Evolutionary conservation across 768 basidiomycete genomes (phyloP).

Genomic region (Baorangia bicolor): DNA sequence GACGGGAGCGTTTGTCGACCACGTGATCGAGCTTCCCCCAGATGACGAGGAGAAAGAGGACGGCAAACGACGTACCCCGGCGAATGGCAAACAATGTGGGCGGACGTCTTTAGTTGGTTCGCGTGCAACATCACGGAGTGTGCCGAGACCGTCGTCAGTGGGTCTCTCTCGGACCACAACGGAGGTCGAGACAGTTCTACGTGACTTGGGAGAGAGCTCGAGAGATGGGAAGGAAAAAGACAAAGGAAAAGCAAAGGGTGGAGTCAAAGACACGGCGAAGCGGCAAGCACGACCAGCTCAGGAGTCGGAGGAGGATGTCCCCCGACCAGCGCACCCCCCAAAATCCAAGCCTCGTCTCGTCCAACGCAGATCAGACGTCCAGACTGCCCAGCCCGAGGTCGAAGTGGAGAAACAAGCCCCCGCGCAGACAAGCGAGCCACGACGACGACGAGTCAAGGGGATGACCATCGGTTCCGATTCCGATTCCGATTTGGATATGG

Average conservation of each 20-base stretch:
- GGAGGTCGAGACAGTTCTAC: not conserved
- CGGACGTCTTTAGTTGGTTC: not conserved
- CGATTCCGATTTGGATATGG: not conserved
- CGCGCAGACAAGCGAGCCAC: not conserved
- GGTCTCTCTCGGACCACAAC: not conserved
- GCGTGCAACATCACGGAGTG: not conserved
- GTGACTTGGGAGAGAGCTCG: not conserved
- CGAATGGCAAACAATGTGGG: not conserved
- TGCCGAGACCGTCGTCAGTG: not conserved
- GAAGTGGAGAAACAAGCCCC: not conserved
- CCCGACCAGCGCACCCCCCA: not conserved
- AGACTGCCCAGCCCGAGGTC: not conserved
- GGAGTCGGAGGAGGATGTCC: not conserved
- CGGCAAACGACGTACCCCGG: not conserved
- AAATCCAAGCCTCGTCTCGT: not conserved
- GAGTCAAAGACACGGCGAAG: not conserved
- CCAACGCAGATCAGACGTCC: not conserved
- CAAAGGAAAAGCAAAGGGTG: not conserved
- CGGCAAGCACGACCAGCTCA: not conserved
- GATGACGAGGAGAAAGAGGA: slow-evolving; percentile 17
- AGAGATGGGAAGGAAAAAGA: not conserved
- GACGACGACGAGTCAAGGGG: not conserved
- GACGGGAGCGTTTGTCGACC: slow-evolving; percentile 18
- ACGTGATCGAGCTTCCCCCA: slow-evolving; percentile 22
- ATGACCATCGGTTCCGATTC: not conserved